Evolutionary conservation across 345 rosid genomes (phyloP).

Genomic region (Isatis tinctoria): DNA sequence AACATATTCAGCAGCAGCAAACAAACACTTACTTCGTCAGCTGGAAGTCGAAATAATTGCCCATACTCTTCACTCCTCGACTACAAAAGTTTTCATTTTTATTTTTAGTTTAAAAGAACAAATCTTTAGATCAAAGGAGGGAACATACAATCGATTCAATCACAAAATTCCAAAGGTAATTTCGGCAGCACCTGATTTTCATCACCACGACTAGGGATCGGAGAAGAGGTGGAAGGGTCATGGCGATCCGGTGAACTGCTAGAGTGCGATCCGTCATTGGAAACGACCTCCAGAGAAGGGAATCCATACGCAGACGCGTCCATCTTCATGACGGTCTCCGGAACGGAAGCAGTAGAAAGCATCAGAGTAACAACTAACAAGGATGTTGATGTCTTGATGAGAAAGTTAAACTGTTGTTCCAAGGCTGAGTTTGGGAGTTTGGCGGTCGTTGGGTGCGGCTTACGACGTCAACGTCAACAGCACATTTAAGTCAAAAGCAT

Average conservation of each 20-base stretch:
- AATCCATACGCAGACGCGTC: slow-evolving; percentile 29
- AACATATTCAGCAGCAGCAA: too few relatives aligned
- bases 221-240: slow-evolving; percentile 46
- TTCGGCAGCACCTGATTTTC: slow-evolving; percentile 69
- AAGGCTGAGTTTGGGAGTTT: not conserved
- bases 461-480: slow-evolving; percentile 14
- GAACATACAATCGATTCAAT: not conserved
- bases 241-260: slow-evolving; percentile 51
- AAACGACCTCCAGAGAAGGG: slow-evolving; percentile 34
- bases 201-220: slow-evolving; percentile 40
- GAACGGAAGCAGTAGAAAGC: slow-evolving; percentile 43
- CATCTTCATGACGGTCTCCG: slow-evolving; percentile 35
- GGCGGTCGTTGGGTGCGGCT: slow-evolving; percentile 27
- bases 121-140: too few relatives aligned
- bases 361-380: slow-evolving; percentile 12
- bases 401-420: not conserved
- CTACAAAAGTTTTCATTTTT: too few relatives aligned
- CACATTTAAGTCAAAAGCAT: slow-evolving; percentile 3
- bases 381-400: slow-evolving; percentile 2
- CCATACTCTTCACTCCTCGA: slow-evolving; percentile 82
- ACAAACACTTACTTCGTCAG: slow-evolving; percentile 79
- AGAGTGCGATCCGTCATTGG: slow-evolving; percentile 35
- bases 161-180: not conserved
- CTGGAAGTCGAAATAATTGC: slow-evolving; percentile 76
- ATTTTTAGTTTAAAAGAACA: too few relatives aligned